Evolutionary conservation across 176 grass and related monocot species (phyloP).

Genomic region (Aegilops speltoides): DNA sequence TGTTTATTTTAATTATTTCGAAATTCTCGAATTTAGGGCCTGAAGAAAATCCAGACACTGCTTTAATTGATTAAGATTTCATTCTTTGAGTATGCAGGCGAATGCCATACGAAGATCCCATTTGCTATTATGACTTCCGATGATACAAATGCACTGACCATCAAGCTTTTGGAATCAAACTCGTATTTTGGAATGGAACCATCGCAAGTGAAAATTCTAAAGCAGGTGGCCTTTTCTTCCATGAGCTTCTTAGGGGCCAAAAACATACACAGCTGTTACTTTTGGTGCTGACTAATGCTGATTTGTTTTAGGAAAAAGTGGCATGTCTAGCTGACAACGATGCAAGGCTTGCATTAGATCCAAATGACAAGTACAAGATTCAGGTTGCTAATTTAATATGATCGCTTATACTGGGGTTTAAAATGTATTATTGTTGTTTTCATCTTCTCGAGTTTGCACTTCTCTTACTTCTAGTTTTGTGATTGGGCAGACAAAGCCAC

Average conservation of each 20-base stretch:
- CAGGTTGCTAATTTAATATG: slow-evolving; percentile 55
- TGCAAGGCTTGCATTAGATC: slow-evolving; percentile 89
- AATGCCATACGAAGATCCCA: slow-evolving; percentile 60
- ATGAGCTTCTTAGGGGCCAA: neutral
- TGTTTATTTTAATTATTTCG: neutral
- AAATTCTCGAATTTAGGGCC: neutral
- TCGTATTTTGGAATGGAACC: slow-evolving; percentile 90
- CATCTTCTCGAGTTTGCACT: neutral
- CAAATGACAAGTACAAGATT: slow-evolving; percentile 94
- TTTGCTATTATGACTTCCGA: slow-evolving; percentile 98
- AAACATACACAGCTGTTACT: neutral
- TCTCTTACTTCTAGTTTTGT: slow-evolving; percentile 27
- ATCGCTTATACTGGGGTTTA: neutral
- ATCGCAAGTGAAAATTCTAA: slow-evolving; percentile 90
- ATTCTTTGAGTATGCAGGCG: slow-evolving; percentile 34
- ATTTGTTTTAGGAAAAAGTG: slow-evolving; percentile 80
- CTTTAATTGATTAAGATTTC: slow-evolving; percentile 9
- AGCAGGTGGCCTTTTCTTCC: slow-evolving; percentile 60
- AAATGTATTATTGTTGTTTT: neutral
- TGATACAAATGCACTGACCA: slow-evolving; percentile 77
- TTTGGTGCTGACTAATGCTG: slow-evolving; percentile 5
- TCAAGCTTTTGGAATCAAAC: slow-evolving; percentile 84
- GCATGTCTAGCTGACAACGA: slow-evolving; percentile 86
- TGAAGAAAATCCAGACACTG: neutral
- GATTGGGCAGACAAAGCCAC: slow-evolving; percentile 84